These are phyloP conservation scores for Vanilla planifolia DNA, from an alignment of 106 monocot species.

Conservation along the genomic window DNA sequence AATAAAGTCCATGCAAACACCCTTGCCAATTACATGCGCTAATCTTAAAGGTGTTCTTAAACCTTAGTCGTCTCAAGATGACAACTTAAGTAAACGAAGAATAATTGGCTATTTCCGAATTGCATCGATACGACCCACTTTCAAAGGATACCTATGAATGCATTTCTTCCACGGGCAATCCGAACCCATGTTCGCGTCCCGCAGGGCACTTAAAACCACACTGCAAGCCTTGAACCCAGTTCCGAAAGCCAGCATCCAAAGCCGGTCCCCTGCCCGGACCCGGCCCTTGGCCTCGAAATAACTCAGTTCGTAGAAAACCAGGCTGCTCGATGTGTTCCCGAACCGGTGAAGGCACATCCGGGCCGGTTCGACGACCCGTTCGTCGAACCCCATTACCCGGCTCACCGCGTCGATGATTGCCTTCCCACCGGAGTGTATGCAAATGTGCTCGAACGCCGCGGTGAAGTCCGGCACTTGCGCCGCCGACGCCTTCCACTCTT, in stretches of 20 bases:
- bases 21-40: too few species aligned
- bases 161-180: constrained; percentile 59
- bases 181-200: constrained; percentile 14
- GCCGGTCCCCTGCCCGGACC: constrained; percentile 38
- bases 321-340: constrained; percentile 69
- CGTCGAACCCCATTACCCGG: constrained; percentile 20
- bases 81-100: too few species aligned
- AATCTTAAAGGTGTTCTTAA: too few species aligned
- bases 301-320: constrained; percentile 67
- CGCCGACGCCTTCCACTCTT: constrained; percentile 7
- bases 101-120: too few species aligned
- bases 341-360: constrained; percentile 68
- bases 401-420: constrained; percentile 47
- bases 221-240: constrained; percentile 69
- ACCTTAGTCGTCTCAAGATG: too few species aligned
- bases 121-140: too few species aligned
- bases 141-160: constrained; percentile 47
- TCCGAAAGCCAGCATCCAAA: constrained; percentile 75
- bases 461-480: constrained; percentile 45
- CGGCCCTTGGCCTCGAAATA: constrained; percentile 61
- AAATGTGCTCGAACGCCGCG: constrained; percentile 53
- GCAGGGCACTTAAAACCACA: constrained; percentile 31
- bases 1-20: too few species aligned
- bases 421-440: constrained; percentile 57
- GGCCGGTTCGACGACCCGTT: constrained; percentile 39